Evolutionary conservation across 2,329 filamentous ascomycete species (phyloP).

Genomic region (Diatrype stigma): DNA sequence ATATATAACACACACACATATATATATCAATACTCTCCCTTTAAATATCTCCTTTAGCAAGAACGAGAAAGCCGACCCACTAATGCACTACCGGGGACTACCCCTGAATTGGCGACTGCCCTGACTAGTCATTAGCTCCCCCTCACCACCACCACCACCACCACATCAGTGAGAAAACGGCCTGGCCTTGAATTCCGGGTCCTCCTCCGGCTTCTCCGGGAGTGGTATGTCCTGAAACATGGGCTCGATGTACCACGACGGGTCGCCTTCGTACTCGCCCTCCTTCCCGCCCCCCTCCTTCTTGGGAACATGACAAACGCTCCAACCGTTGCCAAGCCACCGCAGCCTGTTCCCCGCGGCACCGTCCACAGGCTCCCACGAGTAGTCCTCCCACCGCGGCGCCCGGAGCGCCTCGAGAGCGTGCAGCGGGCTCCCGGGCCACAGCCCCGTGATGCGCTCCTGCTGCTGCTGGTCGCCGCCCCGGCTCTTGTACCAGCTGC

Average conservation of each 20-base stretch:
- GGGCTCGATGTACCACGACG: conserved; percentile 29
- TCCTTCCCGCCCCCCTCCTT: conserved; percentile 20
- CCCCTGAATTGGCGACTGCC: too few species aligned
- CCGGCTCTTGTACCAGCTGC: conserved; percentile 52
- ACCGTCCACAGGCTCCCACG: conserved; percentile 31
- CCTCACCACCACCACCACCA: too few species aligned
- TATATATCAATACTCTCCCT: too few species aligned
- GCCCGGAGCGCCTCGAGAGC: conserved; percentile 37
- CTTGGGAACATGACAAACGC: conserved; percentile 29
- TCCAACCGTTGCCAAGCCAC: conserved; percentile 41
- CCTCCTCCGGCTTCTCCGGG: conserved; percentile 22
- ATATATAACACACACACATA: too few species aligned
- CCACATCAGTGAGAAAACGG: conserved; percentile 26
- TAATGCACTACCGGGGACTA: too few species aligned
- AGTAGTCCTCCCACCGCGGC: conserved; percentile 44
- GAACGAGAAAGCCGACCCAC: too few species aligned
- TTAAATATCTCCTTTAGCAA: too few species aligned
- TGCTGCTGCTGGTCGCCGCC: conserved; percentile 34
- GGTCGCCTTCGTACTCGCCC: conserved; percentile 22
- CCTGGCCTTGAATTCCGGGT: conserved; percentile 21
- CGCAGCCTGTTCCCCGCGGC: conserved; percentile 27
- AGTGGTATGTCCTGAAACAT: conserved; percentile 21
- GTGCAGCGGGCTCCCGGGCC: conserved; percentile 42
- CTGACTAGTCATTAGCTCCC: too few species aligned
- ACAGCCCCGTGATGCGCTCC: conserved; percentile 37